Evolutionary conservation across 2,329 filamentous ascomycete genomes (phyloP).

Genomic region (Clathrospora elynae): DNA sequence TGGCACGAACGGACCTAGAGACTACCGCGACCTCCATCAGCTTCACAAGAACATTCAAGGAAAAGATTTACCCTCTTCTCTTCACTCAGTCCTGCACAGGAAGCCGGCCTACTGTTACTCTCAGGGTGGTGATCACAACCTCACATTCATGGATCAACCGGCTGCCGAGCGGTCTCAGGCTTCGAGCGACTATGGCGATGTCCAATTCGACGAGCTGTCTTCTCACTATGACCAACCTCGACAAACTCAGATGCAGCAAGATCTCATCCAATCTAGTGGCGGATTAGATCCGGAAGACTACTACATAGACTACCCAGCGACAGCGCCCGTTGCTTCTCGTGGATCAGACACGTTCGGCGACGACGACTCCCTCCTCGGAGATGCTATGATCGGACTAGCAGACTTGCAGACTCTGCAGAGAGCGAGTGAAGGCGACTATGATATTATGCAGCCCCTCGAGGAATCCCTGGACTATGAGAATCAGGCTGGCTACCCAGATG

Average conservation of each 20-base stretch:
- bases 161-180: background rate
- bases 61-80: slow-evolving; percentile 23
- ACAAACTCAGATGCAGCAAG: background rate
- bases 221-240: slow-evolving; percentile 1
- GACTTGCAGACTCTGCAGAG: slow-evolving; percentile 37
- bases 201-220: slow-evolving; percentile 21
- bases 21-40: slow-evolving; percentile 32
- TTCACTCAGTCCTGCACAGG: slow-evolving; percentile 34
- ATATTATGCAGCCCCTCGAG: slow-evolving; percentile 2
- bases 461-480: slow-evolving; percentile 5
- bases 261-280: background rate
- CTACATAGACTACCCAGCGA: background rate
- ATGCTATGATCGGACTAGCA: slow-evolving; percentile 40
- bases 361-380: slow-evolving; percentile 37
- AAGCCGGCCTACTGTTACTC: slow-evolving; percentile 38
- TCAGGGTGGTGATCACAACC: slow-evolving; percentile 25
- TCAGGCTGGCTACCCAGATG: slow-evolving; percentile 7
- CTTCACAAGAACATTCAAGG: slow-evolving; percentile 34
- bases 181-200: slow-evolving; percentile 42
- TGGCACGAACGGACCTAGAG: slow-evolving; percentile 19
- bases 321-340: background rate
- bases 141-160: slow-evolving; percentile 28
- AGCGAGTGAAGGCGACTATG: background rate
- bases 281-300: background rate
- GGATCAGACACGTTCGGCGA: slow-evolving; percentile 36